Evolutionary conservation across 2,329 filamentous ascomycete genomes (phyloP).

Genomic region (Aspergillus phoenicis): DNA sequence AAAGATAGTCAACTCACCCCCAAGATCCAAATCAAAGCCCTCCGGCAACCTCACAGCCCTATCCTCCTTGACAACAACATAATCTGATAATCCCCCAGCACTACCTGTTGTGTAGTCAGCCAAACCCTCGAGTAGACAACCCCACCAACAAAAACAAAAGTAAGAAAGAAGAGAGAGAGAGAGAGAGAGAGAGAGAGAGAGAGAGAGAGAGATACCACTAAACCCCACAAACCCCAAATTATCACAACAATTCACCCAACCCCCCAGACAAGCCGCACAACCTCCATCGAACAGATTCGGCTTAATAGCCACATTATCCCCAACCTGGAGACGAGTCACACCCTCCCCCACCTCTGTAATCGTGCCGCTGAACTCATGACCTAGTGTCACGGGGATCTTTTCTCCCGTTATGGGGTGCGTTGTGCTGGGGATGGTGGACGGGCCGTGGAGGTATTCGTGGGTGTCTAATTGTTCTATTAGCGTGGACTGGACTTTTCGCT

Average conservation of each 20-base stretch:
- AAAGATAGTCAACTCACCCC: slow-evolving; percentile 20
- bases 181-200: neutral
- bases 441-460: slow-evolving; percentile 56
- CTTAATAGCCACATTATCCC: slow-evolving; percentile 62
- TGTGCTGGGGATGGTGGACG: slow-evolving; percentile 50
- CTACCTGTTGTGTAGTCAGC: slow-evolving; percentile 18
- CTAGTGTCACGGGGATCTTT: slow-evolving; percentile 61
- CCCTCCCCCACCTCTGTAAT: slow-evolving; percentile 60
- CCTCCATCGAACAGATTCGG: slow-evolving; percentile 61
- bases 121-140: neutral
- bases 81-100: slow-evolving; percentile 33
- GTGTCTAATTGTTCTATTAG: slow-evolving; percentile 38
- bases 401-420: slow-evolving; percentile 63
- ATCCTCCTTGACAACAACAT: slow-evolving; percentile 26
- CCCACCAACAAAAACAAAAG: neutral
- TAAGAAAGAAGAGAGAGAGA: neutral
- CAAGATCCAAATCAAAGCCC: slow-evolving; percentile 23
- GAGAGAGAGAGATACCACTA: slow-evolving; percentile 35
- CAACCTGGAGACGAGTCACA: slow-evolving; percentile 52
- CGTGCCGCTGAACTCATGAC: slow-evolving; percentile 66
- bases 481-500: neutral
- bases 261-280: slow-evolving; percentile 58
- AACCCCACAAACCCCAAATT: slow-evolving; percentile 58
- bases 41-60: slow-evolving; percentile 28
- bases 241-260: slow-evolving; percentile 61